Percentiles rank a stretch among this genome's conserved stretches.
Evolutionary conservation across 176 grass and related monocot genomes (phyloP).

Genomic region (Pharus latifolius): DNA sequence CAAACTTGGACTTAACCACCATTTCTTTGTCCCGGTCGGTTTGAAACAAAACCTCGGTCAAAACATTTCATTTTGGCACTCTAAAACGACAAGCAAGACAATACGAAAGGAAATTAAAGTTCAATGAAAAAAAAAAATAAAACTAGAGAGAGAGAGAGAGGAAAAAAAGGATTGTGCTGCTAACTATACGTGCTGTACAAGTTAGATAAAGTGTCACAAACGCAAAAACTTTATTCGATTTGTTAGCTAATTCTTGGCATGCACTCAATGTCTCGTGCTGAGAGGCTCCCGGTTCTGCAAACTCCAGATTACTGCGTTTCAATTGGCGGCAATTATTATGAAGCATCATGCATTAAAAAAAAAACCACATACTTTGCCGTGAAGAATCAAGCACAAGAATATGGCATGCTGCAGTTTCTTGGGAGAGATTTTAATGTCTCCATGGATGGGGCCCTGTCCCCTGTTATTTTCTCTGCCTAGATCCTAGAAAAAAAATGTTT

Average conservation of each 20-base stretch:
- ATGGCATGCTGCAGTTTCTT: background rate
- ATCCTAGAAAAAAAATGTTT: too few species aligned
- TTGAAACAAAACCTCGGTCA: background rate
- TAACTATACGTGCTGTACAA: background rate
- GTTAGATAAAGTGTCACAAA: background rate
- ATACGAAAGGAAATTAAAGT: background rate
- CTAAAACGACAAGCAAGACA: background rate
- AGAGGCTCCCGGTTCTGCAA: background rate
- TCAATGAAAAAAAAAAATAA: background rate
- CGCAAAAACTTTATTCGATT: constrained; percentile 21
- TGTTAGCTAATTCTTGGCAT: constrained; percentile 3
- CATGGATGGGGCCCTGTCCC: too few species aligned
- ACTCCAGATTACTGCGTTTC: background rate
- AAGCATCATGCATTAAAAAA: background rate
- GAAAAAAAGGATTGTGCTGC: constrained; percentile 2
- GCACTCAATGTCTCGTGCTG: constrained; percentile 5
- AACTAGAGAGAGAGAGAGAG: background rate
- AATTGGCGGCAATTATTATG: background rate
- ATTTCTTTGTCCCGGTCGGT: background rate
- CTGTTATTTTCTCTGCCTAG: too few species aligned
- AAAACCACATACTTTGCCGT: background rate
- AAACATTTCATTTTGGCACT: background rate
- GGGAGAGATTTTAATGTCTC: background rate
- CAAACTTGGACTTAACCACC: background rate
- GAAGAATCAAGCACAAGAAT: background rate